Evolutionary conservation across 768 basidiomycete species (phyloP), one percentile per base, ranked within the genome.

Genomic region (Candolleomyces eurysporus): DNA sequence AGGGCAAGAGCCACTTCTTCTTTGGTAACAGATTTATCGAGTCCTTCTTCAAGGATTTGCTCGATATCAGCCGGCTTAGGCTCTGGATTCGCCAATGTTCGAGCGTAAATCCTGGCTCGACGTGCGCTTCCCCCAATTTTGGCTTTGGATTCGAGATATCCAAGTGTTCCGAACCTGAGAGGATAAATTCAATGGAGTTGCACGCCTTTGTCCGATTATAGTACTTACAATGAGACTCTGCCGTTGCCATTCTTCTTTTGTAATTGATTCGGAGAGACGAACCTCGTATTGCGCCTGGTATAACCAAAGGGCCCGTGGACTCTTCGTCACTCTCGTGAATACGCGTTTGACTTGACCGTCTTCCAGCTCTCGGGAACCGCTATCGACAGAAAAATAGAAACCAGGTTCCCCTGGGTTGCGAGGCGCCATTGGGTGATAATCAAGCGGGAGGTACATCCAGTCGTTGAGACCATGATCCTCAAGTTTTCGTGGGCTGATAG

Each of bases 231-330:
- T 53, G 13, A 69, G 63, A 43, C 66, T 13, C 61, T 64, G 54
- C 56, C 48, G 10, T 59, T 54, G 49, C 72, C 68, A 55, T 64
- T 66, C 64, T 64, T 52, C 55, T 67, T 67, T 63, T 7, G 76
- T 78, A 1, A 60, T 69, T 22, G 81, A 82, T 54, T 80, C 76
- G 73, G 72, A 72, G 0, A 61, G 64, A 36, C 68, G 69, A 17
- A 69, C 73, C 17, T 69, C 66, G 31, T 73, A 73, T 46, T 78
- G 75, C 16, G 75, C 81, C 55, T 62, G 61, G 17, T 73, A 67
- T 8, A 69, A 79, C 64, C 78, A 80, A 11, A 50, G n/a, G 11
- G 31, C 30, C 32, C 48, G 21, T 48, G 67, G 39, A 2, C 32
- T 43, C 26, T 16, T 75, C 16, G 69, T 71, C 48, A 63, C 62